Conservation (phyloP, 2,329 filamentous ascomycete species). For the Ophiostoma fasciatum region DNA sequence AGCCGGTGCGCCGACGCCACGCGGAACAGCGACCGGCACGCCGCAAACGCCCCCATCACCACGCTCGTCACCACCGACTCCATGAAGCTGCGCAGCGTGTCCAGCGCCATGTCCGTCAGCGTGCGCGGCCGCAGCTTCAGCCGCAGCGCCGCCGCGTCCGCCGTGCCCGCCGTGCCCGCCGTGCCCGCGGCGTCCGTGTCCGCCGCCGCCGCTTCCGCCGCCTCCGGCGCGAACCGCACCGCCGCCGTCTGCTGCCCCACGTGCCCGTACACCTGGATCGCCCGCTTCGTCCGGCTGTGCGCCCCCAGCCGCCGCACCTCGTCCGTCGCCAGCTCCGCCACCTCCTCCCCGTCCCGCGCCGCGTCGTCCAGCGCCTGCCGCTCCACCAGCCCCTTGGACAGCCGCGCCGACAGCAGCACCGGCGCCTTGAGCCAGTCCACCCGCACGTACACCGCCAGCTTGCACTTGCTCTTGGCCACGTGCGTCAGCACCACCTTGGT, state of each 20-base stretch:
- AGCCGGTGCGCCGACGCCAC: conserved; percentile 59
- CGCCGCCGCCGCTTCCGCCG: too few relatives aligned
- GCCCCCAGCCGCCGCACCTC: conserved; percentile 62
- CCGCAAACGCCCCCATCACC: conserved; percentile 62
- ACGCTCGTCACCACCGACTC: conserved; percentile 63
- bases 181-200: conserved; percentile 1
- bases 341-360: conserved; percentile 54
- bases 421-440: conserved; percentile 72
- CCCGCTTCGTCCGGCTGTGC: conserved; percentile 60
- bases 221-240: conserved; percentile 41
- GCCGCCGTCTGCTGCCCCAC: conserved; percentile 55
- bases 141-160: conserved; percentile 25
- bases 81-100: conserved; percentile 56
- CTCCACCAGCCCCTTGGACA: conserved; percentile 48
- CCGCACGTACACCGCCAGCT: conserved; percentile 73
- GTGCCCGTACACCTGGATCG: conserved; percentile 64
- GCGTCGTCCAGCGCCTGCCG: conserved; percentile 63
- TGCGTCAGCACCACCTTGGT: conserved; percentile 92
- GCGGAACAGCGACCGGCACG: conserved; percentile 48
- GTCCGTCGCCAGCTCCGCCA: conserved; percentile 62
- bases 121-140: conserved; percentile 46
- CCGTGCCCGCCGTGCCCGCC: conserved; percentile 10
- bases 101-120: conserved; percentile 54
- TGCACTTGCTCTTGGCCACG: conserved; percentile 80
- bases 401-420: conserved; percentile 16